Evolutionary conservation across 1,139 yeast species (phyloP).

Genomic region (Geotrichum macrosporum): DNA sequence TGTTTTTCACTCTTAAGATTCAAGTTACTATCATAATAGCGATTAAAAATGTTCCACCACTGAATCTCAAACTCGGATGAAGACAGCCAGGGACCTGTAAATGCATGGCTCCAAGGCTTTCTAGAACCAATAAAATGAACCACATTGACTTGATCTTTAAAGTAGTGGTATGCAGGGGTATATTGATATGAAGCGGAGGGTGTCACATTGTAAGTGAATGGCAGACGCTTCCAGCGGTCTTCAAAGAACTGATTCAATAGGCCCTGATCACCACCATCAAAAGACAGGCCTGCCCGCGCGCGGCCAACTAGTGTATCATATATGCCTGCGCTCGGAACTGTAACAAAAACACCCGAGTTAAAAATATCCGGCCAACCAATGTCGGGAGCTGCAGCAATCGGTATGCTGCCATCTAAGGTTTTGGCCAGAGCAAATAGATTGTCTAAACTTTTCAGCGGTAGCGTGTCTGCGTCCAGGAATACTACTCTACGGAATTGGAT

Average conservation of each 20-base stretch:
- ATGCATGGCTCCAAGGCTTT: slow-evolving; percentile 68
- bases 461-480: slow-evolving; percentile 78
- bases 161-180: slow-evolving; percentile 70
- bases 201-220: slow-evolving; percentile 83
- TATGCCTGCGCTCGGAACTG: slow-evolving; percentile 53
- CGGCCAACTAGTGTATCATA: slow-evolving; percentile 43
- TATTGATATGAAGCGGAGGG: slow-evolving; percentile 76
- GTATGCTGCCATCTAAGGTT: slow-evolving; percentile 18
- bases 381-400: slow-evolving; percentile 71
- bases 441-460: slow-evolving; percentile 51
- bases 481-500: slow-evolving; percentile 57
- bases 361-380: slow-evolving; percentile 95
- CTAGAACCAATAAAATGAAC: slow-evolving; percentile 76
- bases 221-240: slow-evolving; percentile 58
- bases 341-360: slow-evolving; percentile 78
- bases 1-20: slow-evolving; percentile 8
- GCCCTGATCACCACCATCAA: slow-evolving; percentile 97
- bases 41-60: slow-evolving; percentile 49
- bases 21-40: slow-evolving; percentile 34
- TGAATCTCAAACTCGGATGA: slow-evolving; percentile 26
- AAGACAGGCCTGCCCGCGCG: slow-evolving; percentile 47
- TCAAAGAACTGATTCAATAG: slow-evolving; percentile 77
- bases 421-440: slow-evolving; percentile 41
- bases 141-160: slow-evolving; percentile 51
- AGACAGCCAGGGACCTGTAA: slow-evolving; percentile 18